phyloP scores from a whole-genome alignment of 345 rosid species.

The Lagerstroemia speciosa region DNA sequence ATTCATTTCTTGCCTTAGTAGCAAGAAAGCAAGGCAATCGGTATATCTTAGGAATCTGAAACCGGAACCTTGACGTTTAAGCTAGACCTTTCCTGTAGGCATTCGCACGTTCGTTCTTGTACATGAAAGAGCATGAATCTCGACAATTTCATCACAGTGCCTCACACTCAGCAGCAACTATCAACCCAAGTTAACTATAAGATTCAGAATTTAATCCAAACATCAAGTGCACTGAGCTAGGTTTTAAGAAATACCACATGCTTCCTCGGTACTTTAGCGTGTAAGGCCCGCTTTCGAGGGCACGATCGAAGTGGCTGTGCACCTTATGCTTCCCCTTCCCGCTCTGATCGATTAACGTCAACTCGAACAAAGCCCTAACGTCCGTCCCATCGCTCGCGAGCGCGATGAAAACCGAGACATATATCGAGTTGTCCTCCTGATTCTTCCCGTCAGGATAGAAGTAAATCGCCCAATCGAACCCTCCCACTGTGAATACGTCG shows the following conservation, averaged over 20 bases:
- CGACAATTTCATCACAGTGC: background rate
- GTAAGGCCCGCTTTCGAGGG: conserved; percentile 90
- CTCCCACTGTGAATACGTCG: conserved; percentile 77
- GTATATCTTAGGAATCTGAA: background rate
- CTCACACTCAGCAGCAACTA: background rate
- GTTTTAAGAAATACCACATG: conserved; percentile 61
- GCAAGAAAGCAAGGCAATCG: background rate
- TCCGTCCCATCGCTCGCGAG: conserved; percentile 86
- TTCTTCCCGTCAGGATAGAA: conserved; percentile 94
- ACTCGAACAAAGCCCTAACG: conserved; percentile 82
- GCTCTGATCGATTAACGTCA: conserved; percentile 84
- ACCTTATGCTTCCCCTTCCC: conserved; percentile 85
- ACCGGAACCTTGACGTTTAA: background rate
- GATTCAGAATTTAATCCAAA: background rate
- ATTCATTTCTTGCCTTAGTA: background rate
- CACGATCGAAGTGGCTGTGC: conserved; percentile 86
- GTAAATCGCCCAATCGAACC: conserved; percentile 88
- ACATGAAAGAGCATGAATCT: background rate
- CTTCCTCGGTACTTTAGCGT: conserved; percentile 74
- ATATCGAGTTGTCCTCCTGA: conserved; percentile 54
- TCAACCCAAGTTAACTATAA: background rate
- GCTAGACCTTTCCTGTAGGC: no score
- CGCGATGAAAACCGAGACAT: conserved; percentile 84
- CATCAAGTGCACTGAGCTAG: background rate
- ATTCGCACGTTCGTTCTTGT: no score